Conservation (phyloP, 2,329 filamentous ascomycete species). For the Claviceps sp. region DNA sequence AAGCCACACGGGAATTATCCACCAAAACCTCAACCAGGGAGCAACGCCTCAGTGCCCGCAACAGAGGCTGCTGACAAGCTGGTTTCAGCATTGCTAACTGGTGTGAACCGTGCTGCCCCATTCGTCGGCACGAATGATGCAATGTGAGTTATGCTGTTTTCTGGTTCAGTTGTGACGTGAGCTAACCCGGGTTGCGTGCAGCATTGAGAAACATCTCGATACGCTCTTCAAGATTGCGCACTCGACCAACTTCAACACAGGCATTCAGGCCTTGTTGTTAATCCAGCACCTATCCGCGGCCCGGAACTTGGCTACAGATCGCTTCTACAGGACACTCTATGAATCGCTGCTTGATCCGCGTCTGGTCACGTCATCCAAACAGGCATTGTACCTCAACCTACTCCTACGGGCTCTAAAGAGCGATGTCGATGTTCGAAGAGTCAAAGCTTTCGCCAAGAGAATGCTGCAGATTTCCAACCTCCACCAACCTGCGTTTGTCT, state of each 20-base stretch:
- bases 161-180: background rate
- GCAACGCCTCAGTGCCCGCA: slow-evolving; percentile 42
- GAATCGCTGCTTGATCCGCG: slow-evolving; percentile 88
- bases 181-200: slow-evolving; percentile 25
- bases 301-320: slow-evolving; percentile 70
- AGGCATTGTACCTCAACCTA: slow-evolving; percentile 87
- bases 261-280: slow-evolving; percentile 85
- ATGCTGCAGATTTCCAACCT: slow-evolving; percentile 76
- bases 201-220: slow-evolving; percentile 77
- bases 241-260: slow-evolving; percentile 97
- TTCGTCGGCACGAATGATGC: slow-evolving; percentile 74
- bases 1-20: slow-evolving; percentile 10
- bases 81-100: slow-evolving; percentile 79
- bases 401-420: slow-evolving; percentile 78
- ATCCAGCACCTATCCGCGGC: slow-evolving; percentile 82
- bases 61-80: slow-evolving; percentile 67
- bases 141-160: slow-evolving; percentile 35
- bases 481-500: slow-evolving; percentile 86
- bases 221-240: slow-evolving; percentile 94
- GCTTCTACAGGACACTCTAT: slow-evolving; percentile 91
- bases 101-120: slow-evolving; percentile 90
- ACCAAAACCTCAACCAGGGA: slow-evolving; percentile 2
- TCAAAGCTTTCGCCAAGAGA: slow-evolving; percentile 92
- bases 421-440: slow-evolving; percentile 78
- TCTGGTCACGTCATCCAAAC: slow-evolving; percentile 80